Conservation (phyloP, 768 basidiomycete species). For the Guyanaporus albipodus region DNA sequence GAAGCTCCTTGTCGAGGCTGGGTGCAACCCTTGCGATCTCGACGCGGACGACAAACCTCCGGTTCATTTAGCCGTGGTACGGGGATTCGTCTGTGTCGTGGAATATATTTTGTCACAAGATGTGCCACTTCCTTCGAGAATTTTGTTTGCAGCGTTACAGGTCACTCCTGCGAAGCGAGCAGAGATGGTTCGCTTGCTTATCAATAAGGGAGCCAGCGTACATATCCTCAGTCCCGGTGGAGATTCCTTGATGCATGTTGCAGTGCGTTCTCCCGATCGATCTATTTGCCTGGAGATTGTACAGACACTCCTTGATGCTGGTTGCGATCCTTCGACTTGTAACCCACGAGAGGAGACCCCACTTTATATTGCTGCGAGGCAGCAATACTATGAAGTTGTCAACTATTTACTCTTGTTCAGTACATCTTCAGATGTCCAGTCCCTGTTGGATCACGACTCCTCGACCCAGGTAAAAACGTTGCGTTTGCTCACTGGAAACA, state of each 20-base stretch:
- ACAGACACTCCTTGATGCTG: background rate
- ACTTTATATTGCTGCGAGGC: background rate
- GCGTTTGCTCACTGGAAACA: background rate
- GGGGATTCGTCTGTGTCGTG: background rate
- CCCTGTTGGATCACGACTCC: background rate
- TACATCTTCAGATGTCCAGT: background rate
- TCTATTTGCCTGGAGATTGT: background rate
- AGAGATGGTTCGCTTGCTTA: background rate
- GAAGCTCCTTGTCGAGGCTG: background rate
- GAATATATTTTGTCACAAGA: constrained; percentile 1
- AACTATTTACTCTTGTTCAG: background rate
- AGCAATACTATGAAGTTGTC: background rate
- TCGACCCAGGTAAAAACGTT: background rate
- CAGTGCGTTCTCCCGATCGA: background rate
- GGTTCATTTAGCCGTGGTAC: too few species aligned
- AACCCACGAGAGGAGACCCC: background rate
- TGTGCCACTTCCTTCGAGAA: background rate
- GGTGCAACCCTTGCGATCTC: background rate
- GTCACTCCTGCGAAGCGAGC: too few species aligned
- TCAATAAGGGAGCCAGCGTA: too few species aligned
- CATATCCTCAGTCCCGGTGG: too few species aligned
- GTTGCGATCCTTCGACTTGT: background rate
- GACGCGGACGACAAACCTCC: background rate
- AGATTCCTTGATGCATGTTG: background rate
- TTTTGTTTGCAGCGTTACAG: too few species aligned